These are phyloP conservation scores for Bathelium albidoporum DNA, from an alignment of 495 filamentous ascomycete genomes.

Conservation along the genomic window DNA sequence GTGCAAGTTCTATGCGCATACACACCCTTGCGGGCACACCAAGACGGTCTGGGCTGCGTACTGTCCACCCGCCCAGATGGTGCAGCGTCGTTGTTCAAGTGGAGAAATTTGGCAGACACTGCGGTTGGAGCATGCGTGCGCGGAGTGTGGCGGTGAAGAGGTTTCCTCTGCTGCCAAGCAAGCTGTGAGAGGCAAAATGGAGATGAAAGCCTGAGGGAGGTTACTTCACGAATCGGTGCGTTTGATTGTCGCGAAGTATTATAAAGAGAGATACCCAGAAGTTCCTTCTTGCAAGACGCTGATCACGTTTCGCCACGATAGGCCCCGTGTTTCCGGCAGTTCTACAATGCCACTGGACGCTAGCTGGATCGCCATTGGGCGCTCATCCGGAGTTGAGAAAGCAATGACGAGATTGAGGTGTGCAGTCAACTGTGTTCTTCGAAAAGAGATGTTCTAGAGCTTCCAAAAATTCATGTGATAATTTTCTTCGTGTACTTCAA, in stretches of 20 bases:
- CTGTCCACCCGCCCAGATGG: conserved; percentile 19
- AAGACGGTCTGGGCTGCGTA: conserved; percentile 25
- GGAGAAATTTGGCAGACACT: conserved; percentile 25
- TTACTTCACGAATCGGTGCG: neutral
- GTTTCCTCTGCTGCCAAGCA: neutral
- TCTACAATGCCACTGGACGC: too few relatives aligned
- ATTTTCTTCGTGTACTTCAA: neutral
- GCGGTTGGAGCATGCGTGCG: conserved; percentile 19
- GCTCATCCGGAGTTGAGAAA: too few relatives aligned
- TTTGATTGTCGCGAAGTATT: too few relatives aligned
- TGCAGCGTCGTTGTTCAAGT: conserved; percentile 16
- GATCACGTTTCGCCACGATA: too few relatives aligned
- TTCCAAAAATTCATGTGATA: neutral
- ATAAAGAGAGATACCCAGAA: too few relatives aligned
- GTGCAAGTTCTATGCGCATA: conserved; percentile 31
- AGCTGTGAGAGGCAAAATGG: neutral
- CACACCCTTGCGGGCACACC: conserved; percentile 30
- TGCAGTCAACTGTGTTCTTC: too few relatives aligned
- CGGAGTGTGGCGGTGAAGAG: conserved; percentile 11
- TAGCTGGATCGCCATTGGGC: too few relatives aligned
- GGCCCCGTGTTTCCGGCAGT: too few relatives aligned
- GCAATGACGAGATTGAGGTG: too few relatives aligned
- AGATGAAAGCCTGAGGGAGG: neutral
- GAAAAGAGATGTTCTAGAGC: neutral
- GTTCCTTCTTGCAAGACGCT: too few relatives aligned